Base-by-base conservation (phyloP, 164 flowering plant species). In the Houttuynia cordata region DNA sequence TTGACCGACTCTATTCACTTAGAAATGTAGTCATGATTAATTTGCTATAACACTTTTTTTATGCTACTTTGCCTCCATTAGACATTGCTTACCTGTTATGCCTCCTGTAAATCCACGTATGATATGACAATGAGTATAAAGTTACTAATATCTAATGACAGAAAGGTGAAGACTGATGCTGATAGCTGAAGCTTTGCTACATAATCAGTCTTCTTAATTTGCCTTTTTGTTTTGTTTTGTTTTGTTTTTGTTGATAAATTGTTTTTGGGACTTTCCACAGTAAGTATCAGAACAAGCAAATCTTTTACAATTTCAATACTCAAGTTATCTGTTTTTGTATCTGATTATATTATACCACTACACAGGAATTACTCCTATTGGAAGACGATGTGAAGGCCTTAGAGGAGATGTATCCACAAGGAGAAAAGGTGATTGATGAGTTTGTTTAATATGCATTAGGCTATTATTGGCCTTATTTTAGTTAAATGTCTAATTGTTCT, bases 371-470 rank as follows among this genome's bases (percentile, higher is more conserved):
- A 77, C 86, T 85, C 68, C 89, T 81, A 52, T 71, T 93, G 72
- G 99, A 93, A 80, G 95, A 93, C 62, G 97, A 93, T 69, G 92
- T 90, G 24, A 85, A 83, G 61, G 95, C 92, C 67, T 76, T 93
- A 62, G 97, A 93, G 75, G 99, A 93, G 78, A 83, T 90, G 95
- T 90, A 88, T 64, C 99, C 99, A 59, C 97, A 90, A 76, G 99
- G 97, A 59, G 99, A 93, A 79, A 76, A 93, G 91, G 99, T 93
- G 64, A 62, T 45, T 14, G 24, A 40, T 40, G 18, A 34, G 13
- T 25, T 5, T 51, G 52, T 30, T 17, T 39, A 24, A 59, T 59
- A 52, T 17, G 12, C 41, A 41, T 12, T 23, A 50, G 1, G 22
- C 34, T 50, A 18, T 19, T 24, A 24, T 56, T 61, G 21, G 53